Percentiles rank a stretch among this genome's conserved stretches.
Evolutionary conservation across 495 filamentous ascomycete species (phyloP).

Genomic region (Apodospora peruviana): DNA sequence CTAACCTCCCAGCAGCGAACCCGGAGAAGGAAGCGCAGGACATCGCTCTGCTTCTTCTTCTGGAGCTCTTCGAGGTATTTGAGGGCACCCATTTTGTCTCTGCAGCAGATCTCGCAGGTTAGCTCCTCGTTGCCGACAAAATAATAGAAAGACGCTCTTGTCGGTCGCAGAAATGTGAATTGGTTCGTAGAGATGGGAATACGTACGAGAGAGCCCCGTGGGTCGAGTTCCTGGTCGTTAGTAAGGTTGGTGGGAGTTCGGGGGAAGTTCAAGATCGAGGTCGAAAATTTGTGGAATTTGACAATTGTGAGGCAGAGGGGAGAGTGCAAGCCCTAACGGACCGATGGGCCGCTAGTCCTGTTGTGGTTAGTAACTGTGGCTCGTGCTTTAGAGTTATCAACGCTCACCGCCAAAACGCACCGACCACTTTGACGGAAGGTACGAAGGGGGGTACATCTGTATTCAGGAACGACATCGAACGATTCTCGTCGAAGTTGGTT

Average conservation of each 20-base stretch:
- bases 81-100: slow-evolving; percentile 78
- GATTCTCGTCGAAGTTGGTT: no score
- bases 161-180: not conserved
- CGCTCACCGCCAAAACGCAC: no score
- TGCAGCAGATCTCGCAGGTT: slow-evolving; percentile 7
- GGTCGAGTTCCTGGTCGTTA: slow-evolving; percentile 29
- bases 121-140: not conserved
- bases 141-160: not conserved
- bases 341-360: slow-evolving; percentile 10
- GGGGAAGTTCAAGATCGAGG: slow-evolving; percentile 17
- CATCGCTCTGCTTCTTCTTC: slow-evolving; percentile 99
- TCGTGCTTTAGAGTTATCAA: no score
- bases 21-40: slow-evolving; percentile 97
- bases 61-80: slow-evolving; percentile 99
- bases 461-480: no score
- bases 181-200: not conserved
- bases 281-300: slow-evolving; percentile 21
- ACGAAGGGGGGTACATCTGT: no score
- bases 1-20: slow-evolving; percentile 99
- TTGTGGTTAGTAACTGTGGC: slow-evolving; percentile 3
- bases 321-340: slow-evolving; percentile 27
- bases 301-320: slow-evolving; percentile 18
- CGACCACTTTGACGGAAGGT: no score
- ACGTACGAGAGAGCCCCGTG: slow-evolving; percentile 15
- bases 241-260: slow-evolving; percentile 18